phyloP scores from a whole-genome alignment of 768 basidiomycete genomes.

The Phaeotremella fagi region DNA sequence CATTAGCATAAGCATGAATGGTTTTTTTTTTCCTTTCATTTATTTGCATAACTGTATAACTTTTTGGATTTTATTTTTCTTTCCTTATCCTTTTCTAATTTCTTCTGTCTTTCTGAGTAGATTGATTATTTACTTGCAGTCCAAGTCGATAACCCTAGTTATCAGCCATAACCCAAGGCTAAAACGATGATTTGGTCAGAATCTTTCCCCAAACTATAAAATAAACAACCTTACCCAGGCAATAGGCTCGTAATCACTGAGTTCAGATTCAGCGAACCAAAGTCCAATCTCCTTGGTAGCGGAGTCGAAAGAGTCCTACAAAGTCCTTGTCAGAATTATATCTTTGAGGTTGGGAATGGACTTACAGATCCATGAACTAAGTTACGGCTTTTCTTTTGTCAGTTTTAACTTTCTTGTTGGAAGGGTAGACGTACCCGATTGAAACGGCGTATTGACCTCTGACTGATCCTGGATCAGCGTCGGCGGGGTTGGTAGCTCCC shows the following conservation, averaged over 20 bases:
- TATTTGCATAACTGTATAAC: too few species aligned
- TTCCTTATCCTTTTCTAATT: too few species aligned
- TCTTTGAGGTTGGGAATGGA: background rate
- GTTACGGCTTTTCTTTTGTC: constrained; percentile 24
- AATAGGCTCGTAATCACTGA: constrained; percentile 41
- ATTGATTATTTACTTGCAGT: too few species aligned
- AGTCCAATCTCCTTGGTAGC: constrained; percentile 46
- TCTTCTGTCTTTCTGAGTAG: too few species aligned
- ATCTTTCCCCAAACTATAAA: background rate
- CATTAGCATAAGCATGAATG: too few species aligned
- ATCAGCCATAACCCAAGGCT: constrained; percentile 45
- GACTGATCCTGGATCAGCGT: constrained; percentile 39
- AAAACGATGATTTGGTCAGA: background rate
- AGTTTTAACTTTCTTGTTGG: background rate
- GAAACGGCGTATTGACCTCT: constrained; percentile 44
- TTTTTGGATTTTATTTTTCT: too few species aligned
- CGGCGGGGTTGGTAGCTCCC: constrained; percentile 43
- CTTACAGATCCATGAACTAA: constrained; percentile 40
- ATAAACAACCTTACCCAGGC: constrained; percentile 26
- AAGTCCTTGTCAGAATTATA: background rate
- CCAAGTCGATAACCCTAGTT: constrained; percentile 29
- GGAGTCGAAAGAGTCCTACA: constrained; percentile 40
- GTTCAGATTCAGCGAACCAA: constrained; percentile 39
- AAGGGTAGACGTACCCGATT: constrained; percentile 23
- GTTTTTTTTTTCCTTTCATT: too few species aligned